phyloP scores from a whole-genome alignment of 495 filamentous ascomycete species.

The Opeltia flavorubescens region DNA sequence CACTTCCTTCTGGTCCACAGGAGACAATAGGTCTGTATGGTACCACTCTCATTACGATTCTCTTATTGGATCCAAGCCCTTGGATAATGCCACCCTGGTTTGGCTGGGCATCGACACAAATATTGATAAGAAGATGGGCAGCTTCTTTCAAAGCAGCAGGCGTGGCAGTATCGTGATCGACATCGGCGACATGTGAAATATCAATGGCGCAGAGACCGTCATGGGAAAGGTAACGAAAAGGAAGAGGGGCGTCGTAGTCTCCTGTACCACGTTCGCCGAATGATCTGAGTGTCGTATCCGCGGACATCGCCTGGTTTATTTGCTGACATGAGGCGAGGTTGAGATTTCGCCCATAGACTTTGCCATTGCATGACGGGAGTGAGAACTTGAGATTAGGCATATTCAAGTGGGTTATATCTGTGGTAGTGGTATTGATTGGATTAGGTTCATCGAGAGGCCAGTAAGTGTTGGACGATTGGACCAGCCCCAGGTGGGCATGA shows the following conservation, averaged over 20 bases:
- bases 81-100: background rate
- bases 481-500: no score
- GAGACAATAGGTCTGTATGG: background rate
- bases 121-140: background rate
- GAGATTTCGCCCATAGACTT: constrained; percentile 1
- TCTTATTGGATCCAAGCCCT: background rate
- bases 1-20: background rate
- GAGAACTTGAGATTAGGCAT: background rate
- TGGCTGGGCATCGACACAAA: background rate
- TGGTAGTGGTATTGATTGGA: background rate
- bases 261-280: background rate
- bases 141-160: background rate
- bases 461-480: no score
- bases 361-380: background rate
- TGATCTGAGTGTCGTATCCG: background rate
- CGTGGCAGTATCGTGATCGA: background rate
- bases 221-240: background rate
- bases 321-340: background rate
- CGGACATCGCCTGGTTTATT: background rate
- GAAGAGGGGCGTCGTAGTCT: background rate
- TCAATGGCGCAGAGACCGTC: constrained; percentile 5
- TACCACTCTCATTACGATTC: background rate
- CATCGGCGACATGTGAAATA: background rate
- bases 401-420: background rate
- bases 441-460: background rate